Evolutionary conservation across 164 flowering plant genomes (phyloP).

Genomic region (Akebia trifoliata): DNA sequence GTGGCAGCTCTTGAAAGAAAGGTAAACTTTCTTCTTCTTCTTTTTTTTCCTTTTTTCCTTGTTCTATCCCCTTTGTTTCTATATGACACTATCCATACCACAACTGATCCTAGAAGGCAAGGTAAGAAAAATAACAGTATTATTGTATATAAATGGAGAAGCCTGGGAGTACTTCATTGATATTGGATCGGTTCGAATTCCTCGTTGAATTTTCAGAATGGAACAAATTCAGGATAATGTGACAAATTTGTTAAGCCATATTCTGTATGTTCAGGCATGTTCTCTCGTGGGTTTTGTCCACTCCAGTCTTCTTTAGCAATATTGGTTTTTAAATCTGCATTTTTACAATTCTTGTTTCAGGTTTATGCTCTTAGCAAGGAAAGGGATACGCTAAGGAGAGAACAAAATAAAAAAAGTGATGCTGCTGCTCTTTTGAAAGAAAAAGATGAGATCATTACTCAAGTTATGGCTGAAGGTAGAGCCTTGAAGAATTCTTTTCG

Average conservation of each 20-base stretch:
- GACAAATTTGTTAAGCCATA: no score
- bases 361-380: constrained; percentile 95
- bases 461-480: constrained; percentile 99
- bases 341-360: constrained; percentile 35
- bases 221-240: no score
- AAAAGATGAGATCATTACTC: constrained; percentile 97
- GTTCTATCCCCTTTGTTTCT: background rate
- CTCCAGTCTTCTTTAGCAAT: background rate
- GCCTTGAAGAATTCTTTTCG: constrained; percentile 7
- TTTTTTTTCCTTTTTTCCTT: background rate
- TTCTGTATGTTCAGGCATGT: no score
- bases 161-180: no score
- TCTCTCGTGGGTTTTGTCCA: background rate
- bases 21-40: constrained; percentile 36
- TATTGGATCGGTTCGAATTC: no score
- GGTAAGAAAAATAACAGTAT: no score
- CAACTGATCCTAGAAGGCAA: no score
- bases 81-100: no score
- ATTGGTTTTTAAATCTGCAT: background rate
- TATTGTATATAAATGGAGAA: no score
- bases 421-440: constrained; percentile 97
- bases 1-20: constrained; percentile 90
- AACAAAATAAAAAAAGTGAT: constrained; percentile 89
- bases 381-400: constrained; percentile 93
- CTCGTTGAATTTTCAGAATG: background rate